Evolutionary conservation across 169 alveolate species (phyloP), one percentile per base, ranked within the genome.

Genomic region (Besnoitia besnoiti): DNA sequence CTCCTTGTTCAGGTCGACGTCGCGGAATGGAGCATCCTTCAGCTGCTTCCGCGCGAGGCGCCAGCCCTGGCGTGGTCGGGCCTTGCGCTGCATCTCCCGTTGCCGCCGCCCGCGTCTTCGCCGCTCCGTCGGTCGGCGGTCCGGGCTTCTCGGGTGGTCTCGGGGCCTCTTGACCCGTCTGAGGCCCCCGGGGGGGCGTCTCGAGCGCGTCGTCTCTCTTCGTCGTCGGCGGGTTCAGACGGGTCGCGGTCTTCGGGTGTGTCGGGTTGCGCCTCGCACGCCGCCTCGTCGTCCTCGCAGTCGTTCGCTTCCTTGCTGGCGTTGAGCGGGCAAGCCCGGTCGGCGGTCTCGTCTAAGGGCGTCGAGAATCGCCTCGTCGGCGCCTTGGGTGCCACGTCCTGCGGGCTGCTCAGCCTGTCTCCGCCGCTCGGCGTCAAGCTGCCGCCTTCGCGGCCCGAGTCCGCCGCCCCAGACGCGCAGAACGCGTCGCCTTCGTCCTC

Each of bases 11-110:
- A 73, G 82, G 44, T 73, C 24, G 82, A 73, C 46, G 14, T 73
- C 27, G 82, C 82, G 24, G 82, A 73, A 19, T 73, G 82, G 82
- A 73, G 82, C 46, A 73, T 73, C 21, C 46, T 73, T 2, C 82
- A 73, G 46, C 82, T 73, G 3, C n/a, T 73, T 35, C 82, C 46
- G 46, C 82, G 46, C 12, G 82, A 73, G 2, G 44, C 24, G 7
- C 47, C 82, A 30, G 46, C 46, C 40, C 27, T 73, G 44, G n/a
- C 47, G 7, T 24, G 27, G 44, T n/a, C 8, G n/a, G 39, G 42
- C 5, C 47, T 73, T n/a, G 82, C 44, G 1, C 44, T 73, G 39
- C 39, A 73, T n/a, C 4, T 24, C 33, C 79, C 82, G 46, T 42
- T 8, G 82, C 14, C n/a, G 10, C 46, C 44, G 8, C n/a, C 8